Evolutionary conservation across 805 yeast genomes (phyloP).

Genomic region (Pichia kluyveri): DNA sequence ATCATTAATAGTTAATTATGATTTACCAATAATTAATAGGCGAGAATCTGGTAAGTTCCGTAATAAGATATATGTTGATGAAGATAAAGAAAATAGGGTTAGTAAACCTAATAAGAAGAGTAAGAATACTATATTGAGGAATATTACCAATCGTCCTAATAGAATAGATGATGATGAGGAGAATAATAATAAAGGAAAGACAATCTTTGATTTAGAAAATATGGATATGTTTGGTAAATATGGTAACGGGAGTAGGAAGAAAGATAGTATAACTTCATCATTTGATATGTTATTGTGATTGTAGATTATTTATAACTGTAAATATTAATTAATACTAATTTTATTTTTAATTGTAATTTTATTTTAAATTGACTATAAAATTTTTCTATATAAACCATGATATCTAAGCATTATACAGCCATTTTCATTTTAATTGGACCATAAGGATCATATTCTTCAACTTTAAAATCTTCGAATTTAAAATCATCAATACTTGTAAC

Average conservation of each 20-base stretch:
- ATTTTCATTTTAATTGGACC: conserved; percentile 86
- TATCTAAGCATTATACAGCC: conserved; percentile 63
- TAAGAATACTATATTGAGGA: not conserved
- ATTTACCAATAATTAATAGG: conserved; percentile 54
- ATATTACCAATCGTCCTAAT: conserved; percentile 4
- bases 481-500: conserved; percentile 78
- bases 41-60: conserved; percentile 63
- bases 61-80: conserved; percentile 16
- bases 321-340: too few relatives aligned
- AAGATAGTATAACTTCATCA: not conserved
- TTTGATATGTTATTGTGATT: not conserved
- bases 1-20: conserved; percentile 49
- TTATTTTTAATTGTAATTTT: too few relatives aligned
- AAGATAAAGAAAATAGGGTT: conserved; percentile 11
- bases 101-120: not conserved
- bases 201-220: conserved; percentile 8
- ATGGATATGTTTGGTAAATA: conserved; percentile 1
- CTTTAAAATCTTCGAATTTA: conserved; percentile 78
- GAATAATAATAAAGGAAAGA: not conserved
- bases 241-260: not conserved
- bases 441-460: conserved; percentile 72
- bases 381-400: too few relatives aligned
- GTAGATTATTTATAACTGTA: not conserved
- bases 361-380: too few relatives aligned
- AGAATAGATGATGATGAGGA: not conserved